phyloP scores from a whole-genome alignment of 352 stramenopile species.

The Pythium brassicae region DNA sequence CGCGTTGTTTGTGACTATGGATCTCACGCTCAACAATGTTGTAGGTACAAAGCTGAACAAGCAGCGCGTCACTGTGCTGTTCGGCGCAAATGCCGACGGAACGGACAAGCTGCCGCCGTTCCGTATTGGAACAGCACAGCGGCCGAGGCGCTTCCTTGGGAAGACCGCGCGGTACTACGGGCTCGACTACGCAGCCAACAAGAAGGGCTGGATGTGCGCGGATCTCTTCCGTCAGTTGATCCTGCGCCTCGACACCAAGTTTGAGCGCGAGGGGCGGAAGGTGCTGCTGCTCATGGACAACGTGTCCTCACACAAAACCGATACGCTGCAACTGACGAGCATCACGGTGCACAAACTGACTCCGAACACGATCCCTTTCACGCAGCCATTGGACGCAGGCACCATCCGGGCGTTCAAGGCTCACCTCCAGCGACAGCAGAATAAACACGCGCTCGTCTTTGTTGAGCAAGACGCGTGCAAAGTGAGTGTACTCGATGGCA shows the following conservation, averaged over 20 bases:
- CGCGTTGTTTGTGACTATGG: not conserved
- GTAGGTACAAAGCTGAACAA: slow-evolving; percentile 1
- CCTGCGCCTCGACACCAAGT: not conserved
- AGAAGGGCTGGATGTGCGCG: not conserved
- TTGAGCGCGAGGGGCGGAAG: not conserved
- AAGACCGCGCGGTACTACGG: not conserved
- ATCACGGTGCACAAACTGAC: not conserved
- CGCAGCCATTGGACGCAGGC: not conserved
- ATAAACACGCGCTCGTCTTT: not conserved
- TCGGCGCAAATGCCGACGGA: too few relatives aligned
- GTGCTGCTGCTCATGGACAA: not conserved
- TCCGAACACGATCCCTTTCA: not conserved
- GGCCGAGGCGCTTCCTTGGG: not conserved
- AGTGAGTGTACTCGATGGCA: not conserved
- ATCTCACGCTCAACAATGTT: not conserved
- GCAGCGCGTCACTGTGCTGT: not conserved
- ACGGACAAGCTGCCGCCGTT: not conserved
- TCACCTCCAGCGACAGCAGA: not conserved
- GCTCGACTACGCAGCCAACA: not conserved
- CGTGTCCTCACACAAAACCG: slow-evolving; percentile 1
- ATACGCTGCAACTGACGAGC: not conserved
- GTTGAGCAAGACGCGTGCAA: not conserved
- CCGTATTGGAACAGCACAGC: not conserved
- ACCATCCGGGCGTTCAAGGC: not conserved
- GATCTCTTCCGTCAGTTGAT: not conserved